phyloP scores from a whole-genome alignment of 805 yeast genomes.

The Myxozyma neotropica region DNA sequence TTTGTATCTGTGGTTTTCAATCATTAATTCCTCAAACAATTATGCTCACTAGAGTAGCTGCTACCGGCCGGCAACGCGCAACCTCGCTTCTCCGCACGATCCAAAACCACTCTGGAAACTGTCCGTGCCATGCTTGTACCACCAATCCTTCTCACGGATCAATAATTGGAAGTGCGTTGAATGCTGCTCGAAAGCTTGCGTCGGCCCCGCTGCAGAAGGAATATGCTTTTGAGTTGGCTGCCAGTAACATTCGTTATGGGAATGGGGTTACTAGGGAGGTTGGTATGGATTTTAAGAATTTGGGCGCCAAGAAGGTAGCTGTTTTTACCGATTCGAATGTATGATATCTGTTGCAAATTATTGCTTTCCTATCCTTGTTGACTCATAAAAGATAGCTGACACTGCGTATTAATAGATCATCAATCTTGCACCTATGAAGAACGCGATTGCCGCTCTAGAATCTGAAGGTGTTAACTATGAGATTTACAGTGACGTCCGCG shows the following conservation, averaged over 20 bases:
- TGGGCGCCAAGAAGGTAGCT: slow-evolving; percentile 43
- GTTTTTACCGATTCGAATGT: slow-evolving; percentile 44
- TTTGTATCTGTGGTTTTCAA: no score
- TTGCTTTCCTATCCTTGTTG: no score
- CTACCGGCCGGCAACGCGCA: slow-evolving; percentile 25
- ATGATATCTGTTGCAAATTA: no score
- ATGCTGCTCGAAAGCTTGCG: slow-evolving; percentile 25
- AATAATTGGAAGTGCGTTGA: slow-evolving; percentile 17
- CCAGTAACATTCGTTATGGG: slow-evolving; percentile 46
- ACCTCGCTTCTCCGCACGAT: slow-evolving; percentile 32
- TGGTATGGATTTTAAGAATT: slow-evolving; percentile 45
- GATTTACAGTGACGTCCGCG: slow-evolving; percentile 43
- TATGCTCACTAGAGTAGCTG: slow-evolving; percentile 24
- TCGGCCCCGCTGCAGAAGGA: slow-evolving; percentile 37
- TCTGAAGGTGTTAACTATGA: slow-evolving; percentile 43
- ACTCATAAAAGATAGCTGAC: no score
- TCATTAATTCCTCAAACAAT: neutral
- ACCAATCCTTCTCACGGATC: slow-evolving; percentile 15
- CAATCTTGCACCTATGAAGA: slow-evolving; percentile 39
- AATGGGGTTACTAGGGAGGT: slow-evolving; percentile 46
- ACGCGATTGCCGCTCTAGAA: slow-evolving; percentile 43
- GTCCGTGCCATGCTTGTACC: slow-evolving; percentile 46
- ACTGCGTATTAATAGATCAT: slow-evolving; percentile 34
- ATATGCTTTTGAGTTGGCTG: slow-evolving; percentile 48
- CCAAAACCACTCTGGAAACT: slow-evolving; percentile 40